A percentile compares a stretch with the other conserved stretches of the same genome.
Conservation (phyloP, 768 basidiomycete species). For the Asterophora lycoperdoides region DNA sequence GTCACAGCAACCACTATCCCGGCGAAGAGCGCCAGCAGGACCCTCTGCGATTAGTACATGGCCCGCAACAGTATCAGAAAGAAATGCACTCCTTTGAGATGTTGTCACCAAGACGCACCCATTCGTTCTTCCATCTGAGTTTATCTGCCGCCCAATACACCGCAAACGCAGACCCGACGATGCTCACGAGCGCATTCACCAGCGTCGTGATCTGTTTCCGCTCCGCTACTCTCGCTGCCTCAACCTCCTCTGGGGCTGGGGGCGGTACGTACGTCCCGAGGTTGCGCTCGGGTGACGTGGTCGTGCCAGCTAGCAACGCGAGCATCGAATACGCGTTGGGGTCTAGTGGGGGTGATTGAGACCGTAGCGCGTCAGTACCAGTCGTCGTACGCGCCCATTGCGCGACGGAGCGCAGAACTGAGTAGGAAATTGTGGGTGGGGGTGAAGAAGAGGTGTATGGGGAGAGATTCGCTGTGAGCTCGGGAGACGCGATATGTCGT, state of each 20-base stretch:
- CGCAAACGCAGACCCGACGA: constrained; percentile 61
- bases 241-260: constrained; percentile 44
- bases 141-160: constrained; percentile 69
- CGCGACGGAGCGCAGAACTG: constrained; percentile 53
- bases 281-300: constrained; percentile 72
- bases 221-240: constrained; percentile 46
- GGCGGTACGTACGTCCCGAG: constrained; percentile 51
- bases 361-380: constrained; percentile 37
- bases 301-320: constrained; percentile 70
- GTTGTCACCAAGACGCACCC: constrained; percentile 45
- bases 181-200: constrained; percentile 67
- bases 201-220: constrained; percentile 64
- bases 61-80: constrained; percentile 4
- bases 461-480: constrained; percentile 39
- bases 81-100: not conserved
- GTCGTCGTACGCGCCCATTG: constrained; percentile 60
- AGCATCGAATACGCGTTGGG: constrained; percentile 63
- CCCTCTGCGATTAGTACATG: constrained; percentile 35
- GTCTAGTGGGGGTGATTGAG: constrained; percentile 41
- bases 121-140: constrained; percentile 66
- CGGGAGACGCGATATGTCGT: constrained; percentile 38
- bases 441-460: constrained; percentile 33
- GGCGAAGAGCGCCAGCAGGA: constrained; percentile 56
- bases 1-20: constrained; percentile 66
- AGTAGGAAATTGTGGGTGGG: constrained; percentile 56